Conservation (phyloP, 2,329 filamentous ascomycete species). For the Claviceps monticola region DNA sequence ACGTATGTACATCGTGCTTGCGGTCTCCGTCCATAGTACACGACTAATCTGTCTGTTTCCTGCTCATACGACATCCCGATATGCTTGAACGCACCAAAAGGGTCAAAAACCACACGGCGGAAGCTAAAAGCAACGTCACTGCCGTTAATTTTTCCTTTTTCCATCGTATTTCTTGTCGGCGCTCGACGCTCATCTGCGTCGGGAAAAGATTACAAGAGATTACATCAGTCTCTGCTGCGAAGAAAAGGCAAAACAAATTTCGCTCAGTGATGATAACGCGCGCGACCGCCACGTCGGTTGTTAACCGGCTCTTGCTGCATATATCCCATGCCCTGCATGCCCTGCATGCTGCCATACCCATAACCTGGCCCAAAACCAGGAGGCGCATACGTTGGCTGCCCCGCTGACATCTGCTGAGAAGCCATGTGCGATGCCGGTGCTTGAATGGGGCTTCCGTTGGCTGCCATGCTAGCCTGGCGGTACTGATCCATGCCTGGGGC, state of each 20-base stretch:
- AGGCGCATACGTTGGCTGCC: slow-evolving; percentile 31
- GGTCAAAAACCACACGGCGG: no score
- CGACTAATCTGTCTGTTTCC: no score
- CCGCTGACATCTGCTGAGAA: slow-evolving; percentile 27
- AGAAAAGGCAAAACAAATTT: background rate
- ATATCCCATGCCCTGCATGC: slow-evolving; percentile 34
- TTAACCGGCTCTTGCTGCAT: slow-evolving; percentile 41
- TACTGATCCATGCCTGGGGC: slow-evolving; percentile 41
- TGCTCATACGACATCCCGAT: no score
- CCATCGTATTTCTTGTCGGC: no score
- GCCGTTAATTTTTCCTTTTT: no score
- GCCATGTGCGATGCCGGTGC: slow-evolving; percentile 24
- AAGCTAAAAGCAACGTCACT: no score
- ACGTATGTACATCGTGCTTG: slow-evolving; percentile 6
- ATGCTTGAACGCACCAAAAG: no score
- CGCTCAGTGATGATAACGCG: slow-evolving; percentile 23
- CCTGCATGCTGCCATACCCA: slow-evolving; percentile 34
- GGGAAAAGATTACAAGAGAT: no score
- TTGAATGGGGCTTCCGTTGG: slow-evolving; percentile 38
- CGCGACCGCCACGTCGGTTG: slow-evolving; percentile 39
- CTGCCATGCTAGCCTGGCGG: slow-evolving; percentile 33
- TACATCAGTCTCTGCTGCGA: background rate
- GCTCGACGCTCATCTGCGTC: no score
- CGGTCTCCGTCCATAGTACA: background rate
- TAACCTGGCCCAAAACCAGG: slow-evolving; percentile 37